Base-by-base conservation (phyloP, 768 basidiomycete species). In the Pleurotus tuoliensis region DNA sequence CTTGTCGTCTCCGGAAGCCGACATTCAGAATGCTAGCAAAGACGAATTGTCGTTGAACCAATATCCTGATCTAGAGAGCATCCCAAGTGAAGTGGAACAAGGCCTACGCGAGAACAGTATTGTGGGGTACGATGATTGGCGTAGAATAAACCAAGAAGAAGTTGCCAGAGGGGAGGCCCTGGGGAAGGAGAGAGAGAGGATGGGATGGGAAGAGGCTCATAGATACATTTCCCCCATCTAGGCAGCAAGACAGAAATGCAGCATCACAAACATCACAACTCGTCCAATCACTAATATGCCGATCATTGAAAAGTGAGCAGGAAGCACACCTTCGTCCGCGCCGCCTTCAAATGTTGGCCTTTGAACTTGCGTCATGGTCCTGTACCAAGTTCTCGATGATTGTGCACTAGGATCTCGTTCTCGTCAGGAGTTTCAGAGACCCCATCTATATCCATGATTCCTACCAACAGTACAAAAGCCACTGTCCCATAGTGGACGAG, bases 181-280 rank as follows among this genome's bases (percentile, higher is more conserved):
- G 16, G 84, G 82, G 0, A 92, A 92, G 67, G 89, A 90, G 68
- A 76, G 88, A 49, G 90, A 92, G 73, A 73, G 91, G 54, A 87
- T 92, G 83, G 66, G 60, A 2, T 92, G 90, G 90, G 70, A 77
- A 50, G 83, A 83, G 48, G 86, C 78, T 2, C 67, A 63, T 41
- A 47, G 27, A 40, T 72, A 77, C 30, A 58, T 71, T 16, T 34
- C 9, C 30, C 8, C 30, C 30, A 34, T 2, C 9, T 34, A 34
- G 30, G 9, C 30, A 34, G 30, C 30, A 34, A 11, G 30, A 34
- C 30, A 34, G 30, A 34, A 34, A 34, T 34, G 11, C 30, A 34
- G 9, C 30, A 34, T 34, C 30, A 4, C 41, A 16, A 13, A 13
- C 9, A 41, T 16, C 9, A 4, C 41, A 44, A 44, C 41, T 16